phyloP scores from a whole-genome alignment of 768 basidiomycete genomes.

The Pulveroboletus sp. region DNA sequence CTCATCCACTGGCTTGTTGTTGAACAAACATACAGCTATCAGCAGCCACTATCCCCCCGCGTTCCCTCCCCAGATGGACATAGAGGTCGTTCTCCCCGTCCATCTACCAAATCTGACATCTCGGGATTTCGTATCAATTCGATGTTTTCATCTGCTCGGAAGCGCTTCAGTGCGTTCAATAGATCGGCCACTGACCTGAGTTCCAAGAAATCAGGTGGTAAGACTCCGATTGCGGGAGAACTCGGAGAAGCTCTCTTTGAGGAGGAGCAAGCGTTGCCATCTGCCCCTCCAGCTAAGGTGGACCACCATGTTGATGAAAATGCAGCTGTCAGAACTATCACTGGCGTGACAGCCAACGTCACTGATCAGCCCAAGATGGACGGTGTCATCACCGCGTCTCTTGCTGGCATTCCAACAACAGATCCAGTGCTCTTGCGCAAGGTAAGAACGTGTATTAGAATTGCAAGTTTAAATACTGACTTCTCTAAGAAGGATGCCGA shows the following conservation, averaged over 20 bases:
- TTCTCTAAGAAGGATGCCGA: constrained; percentile 2
- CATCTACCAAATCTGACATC: constrained; percentile 42
- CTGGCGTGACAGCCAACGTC: constrained; percentile 18
- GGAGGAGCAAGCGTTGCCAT: constrained; percentile 32
- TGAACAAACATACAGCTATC: constrained; percentile 52
- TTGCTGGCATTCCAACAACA: background rate
- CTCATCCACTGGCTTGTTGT: constrained; percentile 61
- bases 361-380: constrained; percentile 8
- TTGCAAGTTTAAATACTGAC: constrained; percentile 3
- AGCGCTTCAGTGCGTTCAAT: constrained; percentile 61
- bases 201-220: constrained; percentile 30
- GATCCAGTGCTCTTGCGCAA: background rate
- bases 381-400: background rate
- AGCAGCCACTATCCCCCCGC: constrained; percentile 30
- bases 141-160: constrained; percentile 48
- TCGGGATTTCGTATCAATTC: constrained; percentile 35
- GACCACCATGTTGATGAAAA: constrained; percentile 28
- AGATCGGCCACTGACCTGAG: constrained; percentile 19
- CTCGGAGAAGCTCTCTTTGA: constrained; percentile 66
- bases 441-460: constrained; percentile 11
- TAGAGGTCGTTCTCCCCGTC: constrained; percentile 37
- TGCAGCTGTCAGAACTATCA: constrained; percentile 15
- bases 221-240: constrained; percentile 50
- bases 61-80: constrained; percentile 23
- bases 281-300: constrained; percentile 23